phyloP scores from a whole-genome alignment of 169 alveolate genomes.

The Miamiensis avidus region DNA sequence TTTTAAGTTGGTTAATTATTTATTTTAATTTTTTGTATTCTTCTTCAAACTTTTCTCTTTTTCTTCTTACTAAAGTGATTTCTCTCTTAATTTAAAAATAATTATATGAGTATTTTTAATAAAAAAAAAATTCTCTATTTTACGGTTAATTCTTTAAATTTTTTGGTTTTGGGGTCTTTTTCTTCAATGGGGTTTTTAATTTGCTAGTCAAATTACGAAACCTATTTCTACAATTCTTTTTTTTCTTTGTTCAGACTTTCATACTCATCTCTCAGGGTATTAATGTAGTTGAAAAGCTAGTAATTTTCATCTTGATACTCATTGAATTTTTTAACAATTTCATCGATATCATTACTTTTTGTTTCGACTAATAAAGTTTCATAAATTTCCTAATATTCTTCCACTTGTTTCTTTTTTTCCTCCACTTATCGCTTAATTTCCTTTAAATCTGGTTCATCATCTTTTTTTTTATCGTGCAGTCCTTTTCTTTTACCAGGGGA shows the following conservation, averaged over 20 bases:
- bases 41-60: neutral
- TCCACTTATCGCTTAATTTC: conserved; percentile 5
- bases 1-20: conserved; percentile 8
- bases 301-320: conserved; percentile 20
- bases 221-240: conserved; percentile 3
- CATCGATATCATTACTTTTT: conserved; percentile 5
- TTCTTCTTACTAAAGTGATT: neutral
- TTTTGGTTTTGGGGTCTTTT: conserved; percentile 19
- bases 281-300: neutral
- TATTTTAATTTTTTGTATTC: conserved; percentile 1
- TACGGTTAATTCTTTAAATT: neutral
- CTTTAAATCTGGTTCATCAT: neutral
- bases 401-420: neutral
- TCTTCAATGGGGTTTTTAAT: too few species aligned
- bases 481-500: neutral
- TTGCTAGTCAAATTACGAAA: too few species aligned
- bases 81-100: neutral
- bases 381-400: conserved; percentile 8
- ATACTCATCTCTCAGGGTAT: conserved; percentile 9
- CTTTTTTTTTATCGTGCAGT: neutral
- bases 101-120: too few species aligned
- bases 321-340: conserved; percentile 15
- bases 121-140: too few species aligned
- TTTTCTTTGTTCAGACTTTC: conserved; percentile 8
- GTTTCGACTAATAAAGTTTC: conserved; percentile 3